Conservation (phyloP, 2,329 filamentous ascomycete genomes). For the Penicillium sp. region DNA sequence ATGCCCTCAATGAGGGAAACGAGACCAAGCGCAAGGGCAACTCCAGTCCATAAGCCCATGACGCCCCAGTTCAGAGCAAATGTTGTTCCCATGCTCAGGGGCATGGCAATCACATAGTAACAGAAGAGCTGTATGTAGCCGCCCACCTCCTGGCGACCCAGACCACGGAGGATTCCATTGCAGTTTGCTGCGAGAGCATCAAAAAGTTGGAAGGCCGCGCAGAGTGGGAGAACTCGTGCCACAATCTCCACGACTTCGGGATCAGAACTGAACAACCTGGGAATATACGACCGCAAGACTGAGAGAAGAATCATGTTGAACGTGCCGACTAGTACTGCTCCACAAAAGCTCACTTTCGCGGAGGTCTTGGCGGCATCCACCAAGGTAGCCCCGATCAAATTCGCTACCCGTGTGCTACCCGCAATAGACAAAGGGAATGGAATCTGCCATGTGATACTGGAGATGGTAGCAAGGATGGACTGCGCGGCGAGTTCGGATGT, state of each 20-base stretch:
- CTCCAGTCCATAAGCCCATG: slow-evolving; percentile 75
- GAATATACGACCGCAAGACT: slow-evolving; percentile 67
- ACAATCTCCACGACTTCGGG: slow-evolving; percentile 65
- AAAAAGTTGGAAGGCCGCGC: slow-evolving; percentile 84
- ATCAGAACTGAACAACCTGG: slow-evolving; percentile 73
- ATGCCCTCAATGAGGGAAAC: slow-evolving; percentile 55
- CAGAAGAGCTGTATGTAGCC: slow-evolving; percentile 82
- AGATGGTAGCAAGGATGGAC: slow-evolving; percentile 74
- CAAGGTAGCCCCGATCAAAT: slow-evolving; percentile 82
- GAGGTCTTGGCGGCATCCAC: slow-evolving; percentile 75
- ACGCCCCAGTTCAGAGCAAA: slow-evolving; percentile 76
- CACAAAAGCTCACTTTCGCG: slow-evolving; percentile 69
- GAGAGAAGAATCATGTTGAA: slow-evolving; percentile 72
- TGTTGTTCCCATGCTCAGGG: slow-evolving; percentile 71
- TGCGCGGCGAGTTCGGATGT: slow-evolving; percentile 80
- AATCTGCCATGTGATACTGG: slow-evolving; percentile 79
- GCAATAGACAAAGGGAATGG: slow-evolving; percentile 90
- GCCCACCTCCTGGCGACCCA: slow-evolving; percentile 84
- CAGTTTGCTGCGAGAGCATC: slow-evolving; percentile 75
- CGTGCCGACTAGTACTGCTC: slow-evolving; percentile 66
- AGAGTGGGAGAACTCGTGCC: slow-evolving; percentile 68
- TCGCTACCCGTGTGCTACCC: slow-evolving; percentile 81
- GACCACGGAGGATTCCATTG: slow-evolving; percentile 78
- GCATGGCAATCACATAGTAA: slow-evolving; percentile 83
- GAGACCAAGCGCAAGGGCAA: slow-evolving; percentile 65